phyloP scores from a whole-genome alignment of 306 rosid genomes.

The Malus asiatica region DNA sequence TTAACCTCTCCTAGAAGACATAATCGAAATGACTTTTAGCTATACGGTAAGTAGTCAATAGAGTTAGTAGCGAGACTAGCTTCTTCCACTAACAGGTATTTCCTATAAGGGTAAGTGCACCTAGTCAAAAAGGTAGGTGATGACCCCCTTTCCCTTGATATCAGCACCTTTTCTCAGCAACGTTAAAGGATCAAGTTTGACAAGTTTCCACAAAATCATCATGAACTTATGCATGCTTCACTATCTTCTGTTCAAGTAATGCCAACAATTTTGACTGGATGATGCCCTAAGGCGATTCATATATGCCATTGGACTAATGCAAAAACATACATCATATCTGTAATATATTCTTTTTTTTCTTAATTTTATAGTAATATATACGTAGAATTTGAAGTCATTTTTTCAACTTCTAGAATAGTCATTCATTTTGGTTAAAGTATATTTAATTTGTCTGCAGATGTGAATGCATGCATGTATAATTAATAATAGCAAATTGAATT shows the following conservation, averaged over 20 bases:
- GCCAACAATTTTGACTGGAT: neutral
- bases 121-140: neutral
- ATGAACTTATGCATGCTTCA: neutral
- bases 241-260: neutral
- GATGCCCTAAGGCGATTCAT: neutral
- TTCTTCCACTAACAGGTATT: neutral
- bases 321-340: neutral
- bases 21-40: neutral
- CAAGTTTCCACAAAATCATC: neutral
- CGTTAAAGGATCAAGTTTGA: neutral
- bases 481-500: too few species aligned
- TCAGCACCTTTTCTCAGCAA: neutral
- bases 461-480: neutral
- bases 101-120: neutral
- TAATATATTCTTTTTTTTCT: neutral
- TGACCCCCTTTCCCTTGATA: neutral
- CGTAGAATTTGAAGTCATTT: neutral
- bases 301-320: neutral
- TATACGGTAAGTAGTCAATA: neutral
- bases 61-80: neutral
- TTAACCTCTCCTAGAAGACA: neutral
- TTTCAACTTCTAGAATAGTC: neutral
- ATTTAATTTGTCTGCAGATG: neutral
- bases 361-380: neutral
- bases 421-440: neutral